phyloP scores from a whole-genome alignment of 345 rosid genomes.

The Iberis pinnata region DNA sequence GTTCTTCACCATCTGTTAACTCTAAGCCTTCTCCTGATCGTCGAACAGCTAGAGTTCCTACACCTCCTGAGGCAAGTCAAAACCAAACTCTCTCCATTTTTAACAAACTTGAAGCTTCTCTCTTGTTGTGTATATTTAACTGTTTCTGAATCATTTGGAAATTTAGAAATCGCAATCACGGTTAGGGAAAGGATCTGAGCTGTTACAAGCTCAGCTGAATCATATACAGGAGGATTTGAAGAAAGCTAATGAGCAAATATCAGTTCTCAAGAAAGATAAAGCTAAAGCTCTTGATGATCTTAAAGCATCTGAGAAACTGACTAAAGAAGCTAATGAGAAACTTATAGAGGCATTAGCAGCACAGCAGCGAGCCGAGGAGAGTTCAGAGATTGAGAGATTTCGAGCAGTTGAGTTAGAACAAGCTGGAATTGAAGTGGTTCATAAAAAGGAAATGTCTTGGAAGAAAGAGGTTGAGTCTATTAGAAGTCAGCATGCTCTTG shows the following conservation, averaged over 20 bases:
- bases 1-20: constrained; percentile 54
- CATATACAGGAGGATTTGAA: constrained; percentile 65
- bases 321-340: constrained; percentile 67
- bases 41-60: constrained; percentile 48
- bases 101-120: neutral
- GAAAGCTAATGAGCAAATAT: constrained; percentile 67
- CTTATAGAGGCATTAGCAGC: constrained; percentile 81
- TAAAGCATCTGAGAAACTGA: constrained; percentile 53
- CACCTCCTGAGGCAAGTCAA: constrained; percentile 64
- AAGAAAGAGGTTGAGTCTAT: constrained; percentile 66
- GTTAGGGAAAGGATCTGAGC: constrained; percentile 52
- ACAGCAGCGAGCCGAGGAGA: constrained; percentile 80
- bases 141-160: constrained; percentile 13
- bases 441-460: constrained; percentile 74
- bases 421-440: constrained; percentile 77
- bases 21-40: constrained; percentile 66
- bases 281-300: constrained; percentile 60
- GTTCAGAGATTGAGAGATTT: constrained; percentile 82
- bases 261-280: constrained; percentile 68
- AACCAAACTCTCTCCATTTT: neutral
- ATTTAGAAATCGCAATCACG: constrained; percentile 56
- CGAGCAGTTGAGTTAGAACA: constrained; percentile 83
- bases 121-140: no score
- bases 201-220: constrained; percentile 59
- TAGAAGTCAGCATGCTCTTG: constrained; percentile 77